These are phyloP conservation scores for Cladosporium cucumerinum DNA, from an alignment of 2,329 filamentous ascomycete species.

Conservation along the genomic window DNA sequence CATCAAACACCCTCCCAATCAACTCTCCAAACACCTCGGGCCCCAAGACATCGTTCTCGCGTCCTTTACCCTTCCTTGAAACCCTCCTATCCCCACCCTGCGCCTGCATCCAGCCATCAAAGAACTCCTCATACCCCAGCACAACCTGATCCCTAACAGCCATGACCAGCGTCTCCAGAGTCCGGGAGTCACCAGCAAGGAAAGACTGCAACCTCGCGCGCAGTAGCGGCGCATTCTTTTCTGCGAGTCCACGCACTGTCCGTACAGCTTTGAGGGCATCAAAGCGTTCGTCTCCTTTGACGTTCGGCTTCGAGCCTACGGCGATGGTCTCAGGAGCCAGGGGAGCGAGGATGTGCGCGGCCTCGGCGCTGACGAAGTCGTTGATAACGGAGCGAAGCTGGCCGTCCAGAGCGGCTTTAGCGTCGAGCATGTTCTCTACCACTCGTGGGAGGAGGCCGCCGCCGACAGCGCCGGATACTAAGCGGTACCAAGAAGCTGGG, in stretches of 20 bases:
- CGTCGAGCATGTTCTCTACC: constrained; percentile 69
- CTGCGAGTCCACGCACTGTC: constrained; percentile 52
- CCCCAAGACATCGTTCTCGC: constrained; percentile 63
- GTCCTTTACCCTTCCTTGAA: constrained; percentile 55
- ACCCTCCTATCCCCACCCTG: constrained; percentile 31
- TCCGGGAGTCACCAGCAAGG: constrained; percentile 58
- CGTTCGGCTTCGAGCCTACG: not conserved
- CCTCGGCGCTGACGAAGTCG: constrained; percentile 60
- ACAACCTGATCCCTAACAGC: constrained; percentile 64
- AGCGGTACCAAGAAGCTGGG: constrained; percentile 57
- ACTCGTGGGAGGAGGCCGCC: constrained; percentile 59
- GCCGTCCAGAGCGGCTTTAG: constrained; percentile 65
- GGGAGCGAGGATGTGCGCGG: constrained; percentile 48
- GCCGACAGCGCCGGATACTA: constrained; percentile 47
- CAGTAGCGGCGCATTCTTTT: constrained; percentile 56
- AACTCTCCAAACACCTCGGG: constrained; percentile 62
- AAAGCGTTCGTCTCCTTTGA: constrained; percentile 18
- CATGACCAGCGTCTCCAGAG: constrained; percentile 62
- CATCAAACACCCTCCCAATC: constrained; percentile 55
- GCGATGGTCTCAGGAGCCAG: constrained; percentile 5
- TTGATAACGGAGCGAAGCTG: constrained; percentile 61
- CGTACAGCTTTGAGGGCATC: constrained; percentile 33
- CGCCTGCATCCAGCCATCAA: constrained; percentile 50
- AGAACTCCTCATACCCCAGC: constrained; percentile 62
- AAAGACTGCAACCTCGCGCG: constrained; percentile 59